Evolutionary conservation across 1,284 basidiomycete genomes (phyloP).

Genomic region (Sphaerobolus stellatus): DNA sequence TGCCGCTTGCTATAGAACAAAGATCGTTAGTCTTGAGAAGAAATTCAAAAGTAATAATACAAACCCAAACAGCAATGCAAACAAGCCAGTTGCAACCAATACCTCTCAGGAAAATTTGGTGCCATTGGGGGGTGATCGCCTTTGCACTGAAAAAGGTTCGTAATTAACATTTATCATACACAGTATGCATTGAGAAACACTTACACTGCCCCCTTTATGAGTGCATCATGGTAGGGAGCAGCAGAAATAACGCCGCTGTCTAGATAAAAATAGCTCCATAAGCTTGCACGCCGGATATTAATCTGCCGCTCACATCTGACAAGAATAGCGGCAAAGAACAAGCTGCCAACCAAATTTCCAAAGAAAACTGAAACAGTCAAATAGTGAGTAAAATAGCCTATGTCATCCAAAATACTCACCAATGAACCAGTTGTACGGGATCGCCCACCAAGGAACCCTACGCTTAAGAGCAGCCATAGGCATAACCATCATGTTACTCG

Average conservation of each 20-base stretch:
- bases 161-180: background rate
- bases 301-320: slow-evolving; percentile 52
- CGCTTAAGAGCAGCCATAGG: slow-evolving; percentile 65
- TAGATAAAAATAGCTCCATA: slow-evolving; percentile 25
- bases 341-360: slow-evolving; percentile 69
- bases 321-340: slow-evolving; percentile 70
- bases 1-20: slow-evolving; percentile 58
- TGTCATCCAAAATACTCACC: slow-evolving; percentile 40
- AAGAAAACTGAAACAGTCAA: slow-evolving; percentile 50
- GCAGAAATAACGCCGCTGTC: slow-evolving; percentile 57
- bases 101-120: slow-evolving; percentile 73
- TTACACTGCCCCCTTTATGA: slow-evolving; percentile 54
- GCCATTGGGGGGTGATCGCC: slow-evolving; percentile 63
- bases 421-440: slow-evolving; percentile 66
- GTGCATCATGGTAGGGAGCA: slow-evolving; percentile 56
- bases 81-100: slow-evolving; percentile 82
- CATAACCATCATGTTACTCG: slow-evolving; percentile 75
- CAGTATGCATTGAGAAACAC: slow-evolving; percentile 20
- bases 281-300: background rate
- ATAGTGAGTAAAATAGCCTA: background rate
- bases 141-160: slow-evolving; percentile 46
- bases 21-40: background rate
- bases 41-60: slow-evolving; percentile 21
- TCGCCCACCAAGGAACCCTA: slow-evolving; percentile 65
- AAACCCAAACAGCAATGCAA: slow-evolving; percentile 73